Percentiles rank a stretch among this genome's conserved stretches.
These are phyloP conservation scores for Apiotrichum brassicae DNA, from an alignment of 1,284 basidiomycete genomes.

Conservation along the genomic window DNA sequence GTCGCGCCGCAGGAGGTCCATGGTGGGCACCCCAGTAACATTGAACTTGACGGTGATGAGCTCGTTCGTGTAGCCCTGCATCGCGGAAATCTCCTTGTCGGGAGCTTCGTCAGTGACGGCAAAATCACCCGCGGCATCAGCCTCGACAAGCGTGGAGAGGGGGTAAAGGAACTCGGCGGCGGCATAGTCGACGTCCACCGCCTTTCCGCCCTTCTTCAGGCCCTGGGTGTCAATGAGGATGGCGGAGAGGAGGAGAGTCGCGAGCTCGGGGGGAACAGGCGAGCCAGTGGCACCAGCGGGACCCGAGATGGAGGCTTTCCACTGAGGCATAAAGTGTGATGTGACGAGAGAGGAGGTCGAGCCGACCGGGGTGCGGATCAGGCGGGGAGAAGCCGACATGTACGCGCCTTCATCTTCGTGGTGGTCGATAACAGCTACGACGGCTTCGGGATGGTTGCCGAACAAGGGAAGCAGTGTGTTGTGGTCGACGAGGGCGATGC, in stretches of 20 bases:
- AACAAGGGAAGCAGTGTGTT: constrained; percentile 63
- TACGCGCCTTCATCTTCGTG: constrained; percentile 78
- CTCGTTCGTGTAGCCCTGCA: constrained; percentile 50
- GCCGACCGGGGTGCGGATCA: constrained; percentile 58
- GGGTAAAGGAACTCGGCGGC: constrained; percentile 58
- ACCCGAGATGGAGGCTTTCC: constrained; percentile 24
- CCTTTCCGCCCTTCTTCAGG: constrained; percentile 68
- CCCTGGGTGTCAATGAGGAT: constrained; percentile 79
- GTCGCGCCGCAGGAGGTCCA: constrained; percentile 78
- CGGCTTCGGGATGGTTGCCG: constrained; percentile 44
- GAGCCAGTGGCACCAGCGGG: constrained; percentile 32
- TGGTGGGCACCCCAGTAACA: constrained; percentile 61
- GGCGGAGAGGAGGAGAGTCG: constrained; percentile 68
- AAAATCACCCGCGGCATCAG: too few relatives aligned
- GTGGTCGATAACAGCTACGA: constrained; percentile 84
- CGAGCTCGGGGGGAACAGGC: constrained; percentile 52
- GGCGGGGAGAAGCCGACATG: constrained; percentile 57
- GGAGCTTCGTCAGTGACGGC: background rate
- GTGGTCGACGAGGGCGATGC: constrained; percentile 82
- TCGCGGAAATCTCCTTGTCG: constrained; percentile 13
- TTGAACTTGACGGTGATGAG: constrained; percentile 62
- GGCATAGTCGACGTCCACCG: constrained; percentile 56
- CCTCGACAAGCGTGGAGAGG: constrained; percentile 25
- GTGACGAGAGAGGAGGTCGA: constrained; percentile 75
- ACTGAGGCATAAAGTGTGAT: constrained; percentile 49